Conservation (phyloP, 371 early-diverging fungal genomes). For the Zychaea mexicana region DNA sequence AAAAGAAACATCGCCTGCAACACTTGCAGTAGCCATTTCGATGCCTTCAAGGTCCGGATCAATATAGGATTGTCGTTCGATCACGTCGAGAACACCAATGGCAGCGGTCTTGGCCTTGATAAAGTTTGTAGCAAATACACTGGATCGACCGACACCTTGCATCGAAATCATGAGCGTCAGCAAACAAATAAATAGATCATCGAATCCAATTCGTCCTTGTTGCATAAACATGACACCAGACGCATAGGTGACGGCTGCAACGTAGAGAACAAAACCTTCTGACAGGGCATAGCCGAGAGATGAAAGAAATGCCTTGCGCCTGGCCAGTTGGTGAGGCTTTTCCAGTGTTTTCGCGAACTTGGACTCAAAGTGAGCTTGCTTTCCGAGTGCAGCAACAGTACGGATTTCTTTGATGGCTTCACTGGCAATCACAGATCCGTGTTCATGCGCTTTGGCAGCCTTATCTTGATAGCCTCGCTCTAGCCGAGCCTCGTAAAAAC, state of each 20-base stretch:
- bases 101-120: conserved; percentile 83
- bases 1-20: conserved; percentile 60
- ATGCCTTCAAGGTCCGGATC: conserved; percentile 69
- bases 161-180: conserved; percentile 75
- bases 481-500: conserved; percentile 37
- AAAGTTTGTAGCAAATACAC: conserved; percentile 59
- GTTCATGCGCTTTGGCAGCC: conserved; percentile 67
- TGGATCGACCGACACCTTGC: conserved; percentile 63
- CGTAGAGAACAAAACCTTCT: conserved; percentile 65
- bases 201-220: conserved; percentile 30
- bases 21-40: conserved; percentile 33
- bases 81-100: conserved; percentile 67
- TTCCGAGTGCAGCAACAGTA: conserved; percentile 82
- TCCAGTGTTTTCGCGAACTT: conserved; percentile 57
- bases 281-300: conserved; percentile 71
- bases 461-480: conserved; percentile 59
- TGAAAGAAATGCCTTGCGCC: conserved; percentile 55
- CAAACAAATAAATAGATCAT: conserved; percentile 62
- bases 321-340: conserved; percentile 67
- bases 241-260: conserved; percentile 61
- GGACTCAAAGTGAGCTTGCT: conserved; percentile 70
- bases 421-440: conserved; percentile 72
- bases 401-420: conserved; percentile 89
- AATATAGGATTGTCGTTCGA: conserved; percentile 75
- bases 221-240: conserved; percentile 53